phyloP scores from a whole-genome alignment of 441 rosid species.

The Gossypium schwendimanii region DNA sequence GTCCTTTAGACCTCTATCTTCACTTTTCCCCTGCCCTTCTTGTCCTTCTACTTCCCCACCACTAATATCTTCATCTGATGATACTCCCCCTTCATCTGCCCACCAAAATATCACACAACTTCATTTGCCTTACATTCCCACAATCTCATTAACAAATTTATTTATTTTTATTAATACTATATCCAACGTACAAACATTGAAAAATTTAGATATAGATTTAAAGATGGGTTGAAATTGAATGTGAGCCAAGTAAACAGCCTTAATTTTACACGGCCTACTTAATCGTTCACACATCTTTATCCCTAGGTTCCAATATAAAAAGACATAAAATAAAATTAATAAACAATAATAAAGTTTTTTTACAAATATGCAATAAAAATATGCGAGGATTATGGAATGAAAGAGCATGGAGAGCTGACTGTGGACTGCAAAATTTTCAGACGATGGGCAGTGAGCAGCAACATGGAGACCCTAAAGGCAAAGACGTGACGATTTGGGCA shows the following conservation, averaged over 20 bases:
- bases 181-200: too few species aligned
- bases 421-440: not conserved
- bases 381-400: not conserved
- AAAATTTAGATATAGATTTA: too few species aligned
- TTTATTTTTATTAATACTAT: too few species aligned
- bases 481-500: not conserved
- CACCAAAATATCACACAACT: not conserved
- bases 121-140: not conserved
- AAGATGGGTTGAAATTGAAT: too few species aligned
- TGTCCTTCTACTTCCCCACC: constrained; percentile 53
- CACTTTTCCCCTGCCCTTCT: constrained; percentile 41
- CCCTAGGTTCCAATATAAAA: too few species aligned
- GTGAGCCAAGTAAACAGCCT: too few species aligned
- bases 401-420: not conserved
- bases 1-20: constrained; percentile 64
- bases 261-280: too few species aligned
- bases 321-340: too few species aligned
- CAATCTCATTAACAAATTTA: not conserved
- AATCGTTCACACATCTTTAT: not conserved
- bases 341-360: too few species aligned
- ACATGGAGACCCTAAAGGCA: not conserved
- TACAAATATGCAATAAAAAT: not conserved
- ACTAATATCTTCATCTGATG: constrained; percentile 80
- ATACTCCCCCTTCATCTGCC: constrained; percentile 53
- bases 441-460: not conserved